These are phyloP conservation scores for Aspergillus pseudoterreus DNA, from an alignment of 2,329 filamentous ascomycete genomes.

Conservation along the genomic window DNA sequence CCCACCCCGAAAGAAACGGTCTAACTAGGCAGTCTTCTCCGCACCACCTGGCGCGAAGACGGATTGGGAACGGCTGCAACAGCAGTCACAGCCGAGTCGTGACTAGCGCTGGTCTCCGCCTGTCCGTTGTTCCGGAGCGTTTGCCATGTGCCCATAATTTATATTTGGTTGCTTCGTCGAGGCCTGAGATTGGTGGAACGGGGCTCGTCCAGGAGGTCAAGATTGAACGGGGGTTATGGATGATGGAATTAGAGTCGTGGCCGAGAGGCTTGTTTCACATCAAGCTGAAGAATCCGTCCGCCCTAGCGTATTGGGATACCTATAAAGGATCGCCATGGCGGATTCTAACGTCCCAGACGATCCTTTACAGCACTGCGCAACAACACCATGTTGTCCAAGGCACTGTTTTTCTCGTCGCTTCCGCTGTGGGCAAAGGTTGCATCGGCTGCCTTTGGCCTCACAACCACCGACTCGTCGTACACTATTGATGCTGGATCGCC, in stretches of 20 bases:
- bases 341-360: not conserved
- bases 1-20: not conserved
- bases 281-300: not conserved
- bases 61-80: not conserved
- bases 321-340: not conserved
- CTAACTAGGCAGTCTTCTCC: not conserved
- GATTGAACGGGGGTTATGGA: slow-evolving; percentile 6
- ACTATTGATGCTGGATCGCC: slow-evolving; percentile 48
- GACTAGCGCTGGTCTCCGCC: not conserved
- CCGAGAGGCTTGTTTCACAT: not conserved
- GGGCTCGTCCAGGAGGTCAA: slow-evolving; percentile 1
- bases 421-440: slow-evolving; percentile 19
- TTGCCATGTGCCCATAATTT: too few relatives aligned
- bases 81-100: not conserved
- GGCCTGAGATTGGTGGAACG: slow-evolving; percentile 11
- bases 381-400: slow-evolving; percentile 17
- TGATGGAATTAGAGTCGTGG: not conserved
- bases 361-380: not conserved
- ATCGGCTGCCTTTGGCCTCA: slow-evolving; percentile 27
- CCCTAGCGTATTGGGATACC: not conserved
- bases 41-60: not conserved
- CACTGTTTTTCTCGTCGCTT: slow-evolving; percentile 14
- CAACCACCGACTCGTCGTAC: slow-evolving; percentile 26
- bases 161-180: not conserved
- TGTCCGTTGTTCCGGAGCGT: too few relatives aligned